Evolutionary conservation across 345 rosid species (phyloP), one percentile per base, ranked within the genome.

Genomic region (Populus pruinosa): DNA sequence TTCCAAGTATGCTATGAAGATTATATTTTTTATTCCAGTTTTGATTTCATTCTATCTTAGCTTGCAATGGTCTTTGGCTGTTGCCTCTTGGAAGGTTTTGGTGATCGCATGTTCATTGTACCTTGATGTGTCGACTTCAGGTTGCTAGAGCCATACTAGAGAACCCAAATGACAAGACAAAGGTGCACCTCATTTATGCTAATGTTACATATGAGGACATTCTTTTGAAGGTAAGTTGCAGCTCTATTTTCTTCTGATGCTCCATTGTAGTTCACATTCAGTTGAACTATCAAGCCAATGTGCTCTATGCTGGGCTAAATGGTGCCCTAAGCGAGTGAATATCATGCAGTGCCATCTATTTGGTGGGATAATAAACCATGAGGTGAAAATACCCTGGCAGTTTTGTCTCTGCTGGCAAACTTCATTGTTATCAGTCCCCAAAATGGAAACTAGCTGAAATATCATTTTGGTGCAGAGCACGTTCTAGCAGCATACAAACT

Each of bases 81-180:
- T 56, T 72, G 36, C 18, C 47, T 16, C 33, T 27, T 38, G 50
- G n/a, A 63, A 20, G 65, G 56, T 76, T 18, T 74, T 35, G 49
- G 61, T 66, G 70, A 71, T 61, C 4, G 33, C 56, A 43, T 38
- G 31, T 76, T 33, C 20, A 43, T 0, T 78, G 68, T 70, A 76
- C 65, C 72, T 62, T 61, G 21, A n/a, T 82, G 79, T 65, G 63
- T 77, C 50, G 67, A 8, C 65, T 76, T 62, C 83, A 96, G 99
- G 99, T 96, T 12, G 89, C 97, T 44, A 87, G 99, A 81, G 95
- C 98, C 17, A 90, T 96, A 80, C 81, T 96, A 43, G 98, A 96
- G 79, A 94, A 94, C 75, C 98, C 98, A 53, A 83, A 87, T 14
- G 98, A 96, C 85, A 86, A 76, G 68, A 96, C 99, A 17, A 87